Evolutionary conservation across 352 stramenopile genomes (phyloP), one percentile per base, ranked within the genome.

Genomic region (Phytopythium helicoides): DNA sequence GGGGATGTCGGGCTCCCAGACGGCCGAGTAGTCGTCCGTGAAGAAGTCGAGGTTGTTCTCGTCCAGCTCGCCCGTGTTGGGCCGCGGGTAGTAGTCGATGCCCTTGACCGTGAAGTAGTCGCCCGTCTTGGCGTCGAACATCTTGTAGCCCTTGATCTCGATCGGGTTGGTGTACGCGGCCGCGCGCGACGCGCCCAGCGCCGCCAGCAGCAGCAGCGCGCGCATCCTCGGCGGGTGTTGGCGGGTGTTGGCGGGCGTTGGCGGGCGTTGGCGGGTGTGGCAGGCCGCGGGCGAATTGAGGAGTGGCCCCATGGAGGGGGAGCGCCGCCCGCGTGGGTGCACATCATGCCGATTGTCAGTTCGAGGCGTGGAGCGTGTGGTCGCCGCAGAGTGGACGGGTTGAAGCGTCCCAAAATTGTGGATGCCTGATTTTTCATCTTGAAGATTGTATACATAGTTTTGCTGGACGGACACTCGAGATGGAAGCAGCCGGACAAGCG

Each of bases 1-100:
- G 11, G 64, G 42, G 36, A 96, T 73, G 53, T 96, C 83, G 2
- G 55, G 52, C 33, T 53, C 56, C 87, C 87, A 96, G 21, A 95
- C 55, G 26, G 71, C 31, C 21, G 65, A 45, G 62, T 87, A 66
- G 47, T 87, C 75, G 58, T 95, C 80, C 37, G 86, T 92, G 64
- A 92, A 95, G 40, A 92, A 84, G 46, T 96, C 87, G 36, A 85
- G 40, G 61, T 86, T 93, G 64, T 95, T 92, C 2, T 58, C 54
- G 47, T 90, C 52, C 18, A 85, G 53, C 39, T 79, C 54, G 31
- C 84, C 84, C 11, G 62, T 48, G 54, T 94, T 94, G 0, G 84
- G 80, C 4, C 84, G 72, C 15, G 81, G 81, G 62, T 89, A 90
- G 61, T 92, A 92, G 52, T 85, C 79, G 19, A 94, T 73, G 14